A percentile compares a stretch with the other conserved stretches of the same genome.
Conservation (phyloP, 2,329 filamentous ascomycete species). For the Pyricularia grisea region DNA sequence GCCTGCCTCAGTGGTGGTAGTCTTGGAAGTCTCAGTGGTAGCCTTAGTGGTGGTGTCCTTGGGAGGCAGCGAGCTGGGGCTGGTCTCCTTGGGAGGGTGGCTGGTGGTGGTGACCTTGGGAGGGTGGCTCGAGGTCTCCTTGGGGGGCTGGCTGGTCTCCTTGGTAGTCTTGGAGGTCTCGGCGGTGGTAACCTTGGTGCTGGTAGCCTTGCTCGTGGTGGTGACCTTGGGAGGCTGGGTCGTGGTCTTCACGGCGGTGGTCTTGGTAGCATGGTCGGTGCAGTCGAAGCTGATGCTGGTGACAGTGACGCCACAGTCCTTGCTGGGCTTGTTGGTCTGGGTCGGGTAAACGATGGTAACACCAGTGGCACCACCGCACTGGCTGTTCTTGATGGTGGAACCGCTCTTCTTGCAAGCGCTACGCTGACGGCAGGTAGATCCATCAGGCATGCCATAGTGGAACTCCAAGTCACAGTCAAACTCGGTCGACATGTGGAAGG, state of each 20-base stretch:
- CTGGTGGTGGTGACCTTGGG: slow-evolving; percentile 8
- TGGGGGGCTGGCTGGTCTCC: neutral
- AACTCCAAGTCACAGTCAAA: slow-evolving; percentile 75
- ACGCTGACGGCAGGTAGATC: slow-evolving; percentile 71
- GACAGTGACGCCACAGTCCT: slow-evolving; percentile 61
- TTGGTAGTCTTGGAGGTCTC: slow-evolving; percentile 8
- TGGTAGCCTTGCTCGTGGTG: slow-evolving; percentile 9
- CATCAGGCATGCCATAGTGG: slow-evolving; percentile 79
- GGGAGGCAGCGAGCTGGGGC: slow-evolving; percentile 7
- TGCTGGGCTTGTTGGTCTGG: slow-evolving; percentile 45
- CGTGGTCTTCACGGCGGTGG: slow-evolving; percentile 7
- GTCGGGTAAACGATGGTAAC: slow-evolving; percentile 63
- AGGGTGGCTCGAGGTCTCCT: slow-evolving; percentile 10
- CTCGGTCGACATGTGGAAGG: slow-evolving; percentile 64
- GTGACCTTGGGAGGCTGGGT: slow-evolving; percentile 6
- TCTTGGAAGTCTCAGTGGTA: slow-evolving; percentile 7
- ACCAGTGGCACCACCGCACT: slow-evolving; percentile 84
- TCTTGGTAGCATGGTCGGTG: slow-evolving; percentile 16
- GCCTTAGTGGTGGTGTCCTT: slow-evolving; percentile 5
- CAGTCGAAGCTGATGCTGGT: slow-evolving; percentile 73
- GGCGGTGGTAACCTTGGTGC: slow-evolving; percentile 4
- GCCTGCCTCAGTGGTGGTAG: too few species aligned
- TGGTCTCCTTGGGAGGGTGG: slow-evolving; percentile 7
- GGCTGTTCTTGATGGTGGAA: slow-evolving; percentile 66
- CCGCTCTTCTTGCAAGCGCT: slow-evolving; percentile 57